These are phyloP conservation scores for Trichoderma sp. DNA, from an alignment of 2,329 filamentous ascomycete genomes.

Conservation along the genomic window DNA sequence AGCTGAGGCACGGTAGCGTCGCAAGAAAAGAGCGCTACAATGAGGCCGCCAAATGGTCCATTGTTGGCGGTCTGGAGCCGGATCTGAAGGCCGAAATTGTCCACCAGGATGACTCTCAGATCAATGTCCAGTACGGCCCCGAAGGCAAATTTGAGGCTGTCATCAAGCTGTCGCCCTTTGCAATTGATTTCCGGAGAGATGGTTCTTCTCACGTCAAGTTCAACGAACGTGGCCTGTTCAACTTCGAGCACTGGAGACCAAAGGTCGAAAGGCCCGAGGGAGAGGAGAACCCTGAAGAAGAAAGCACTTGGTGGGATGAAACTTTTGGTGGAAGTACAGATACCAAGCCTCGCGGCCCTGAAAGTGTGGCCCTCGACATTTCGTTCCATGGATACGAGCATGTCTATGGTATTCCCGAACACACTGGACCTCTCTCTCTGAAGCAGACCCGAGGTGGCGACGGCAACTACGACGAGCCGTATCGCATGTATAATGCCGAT, in stretches of 20 bases:
- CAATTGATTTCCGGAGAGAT: conserved; percentile 82
- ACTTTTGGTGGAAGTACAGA: conserved; percentile 94
- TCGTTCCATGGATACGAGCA: conserved; percentile 89
- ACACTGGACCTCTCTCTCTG: conserved; percentile 83
- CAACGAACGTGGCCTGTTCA: conserved; percentile 87
- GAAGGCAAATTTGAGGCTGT: conserved; percentile 75
- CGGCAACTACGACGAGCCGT: conserved; percentile 84
- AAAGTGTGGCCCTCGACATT: conserved; percentile 89
- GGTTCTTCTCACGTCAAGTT: conserved; percentile 80
- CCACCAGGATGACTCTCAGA: conserved; percentile 64
- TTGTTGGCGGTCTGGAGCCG: conserved; percentile 76
- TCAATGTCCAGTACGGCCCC: conserved; percentile 79
- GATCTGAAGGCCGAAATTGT: conserved; percentile 72
- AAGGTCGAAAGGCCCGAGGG: conserved; percentile 71
- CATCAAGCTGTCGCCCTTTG: conserved; percentile 80
- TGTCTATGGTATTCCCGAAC: conserved; percentile 92
- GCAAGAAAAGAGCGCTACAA: conserved; percentile 93
- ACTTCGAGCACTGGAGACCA: conserved; percentile 92
- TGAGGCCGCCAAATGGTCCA: conserved; percentile 80
- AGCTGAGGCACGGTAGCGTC: conserved; percentile 80
- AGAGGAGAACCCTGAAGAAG: conserved; percentile 54
- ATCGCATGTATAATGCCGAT: conserved; percentile 93
- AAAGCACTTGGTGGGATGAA: conserved; percentile 98
- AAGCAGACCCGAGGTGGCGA: conserved; percentile 88
- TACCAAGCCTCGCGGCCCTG: conserved; percentile 89